Evolutionary conservation across 495 filamentous ascomycete genomes (phyloP).

Genomic region (Aspergillus carlsbadensis): DNA sequence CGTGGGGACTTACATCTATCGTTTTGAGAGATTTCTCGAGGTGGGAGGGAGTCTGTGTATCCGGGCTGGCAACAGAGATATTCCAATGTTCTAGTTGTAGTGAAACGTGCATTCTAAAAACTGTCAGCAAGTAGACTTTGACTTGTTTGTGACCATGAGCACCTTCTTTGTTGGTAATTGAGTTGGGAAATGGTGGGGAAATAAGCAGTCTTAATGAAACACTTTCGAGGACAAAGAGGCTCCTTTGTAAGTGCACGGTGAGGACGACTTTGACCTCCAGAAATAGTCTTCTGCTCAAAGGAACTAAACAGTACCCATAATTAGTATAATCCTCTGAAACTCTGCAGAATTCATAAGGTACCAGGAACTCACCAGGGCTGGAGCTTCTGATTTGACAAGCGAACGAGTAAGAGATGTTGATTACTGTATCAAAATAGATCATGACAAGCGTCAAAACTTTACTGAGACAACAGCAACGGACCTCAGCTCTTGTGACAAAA

Average conservation of each 20-base stretch:
- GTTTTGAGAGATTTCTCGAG: no score
- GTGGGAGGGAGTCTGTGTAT: no score
- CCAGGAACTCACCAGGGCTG: not conserved
- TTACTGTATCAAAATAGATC: not conserved
- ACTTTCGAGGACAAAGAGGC: not conserved
- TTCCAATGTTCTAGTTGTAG: no score
- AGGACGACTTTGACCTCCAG: not conserved
- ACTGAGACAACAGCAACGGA: not conserved
- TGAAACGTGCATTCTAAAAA: no score
- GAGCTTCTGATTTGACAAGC: not conserved
- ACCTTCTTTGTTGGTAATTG: no score
- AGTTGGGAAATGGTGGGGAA: no score
- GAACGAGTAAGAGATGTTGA: not conserved
- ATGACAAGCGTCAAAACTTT: conserved; percentile 2
- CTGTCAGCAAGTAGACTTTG: no score
- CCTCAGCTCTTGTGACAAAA: not conserved
- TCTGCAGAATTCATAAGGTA: not conserved
- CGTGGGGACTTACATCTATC: no score
- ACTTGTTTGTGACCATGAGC: no score
- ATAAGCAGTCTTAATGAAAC: no score
- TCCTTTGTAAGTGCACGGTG: not conserved
- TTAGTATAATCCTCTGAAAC: not conserved
- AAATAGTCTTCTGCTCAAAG: not conserved
- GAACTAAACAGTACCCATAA: not conserved
- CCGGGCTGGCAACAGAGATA: no score